These are phyloP conservation scores for Myriosclerotinia duriaeana DNA, from an alignment of 2,329 filamentous ascomycete species.

Conservation along the genomic window DNA sequence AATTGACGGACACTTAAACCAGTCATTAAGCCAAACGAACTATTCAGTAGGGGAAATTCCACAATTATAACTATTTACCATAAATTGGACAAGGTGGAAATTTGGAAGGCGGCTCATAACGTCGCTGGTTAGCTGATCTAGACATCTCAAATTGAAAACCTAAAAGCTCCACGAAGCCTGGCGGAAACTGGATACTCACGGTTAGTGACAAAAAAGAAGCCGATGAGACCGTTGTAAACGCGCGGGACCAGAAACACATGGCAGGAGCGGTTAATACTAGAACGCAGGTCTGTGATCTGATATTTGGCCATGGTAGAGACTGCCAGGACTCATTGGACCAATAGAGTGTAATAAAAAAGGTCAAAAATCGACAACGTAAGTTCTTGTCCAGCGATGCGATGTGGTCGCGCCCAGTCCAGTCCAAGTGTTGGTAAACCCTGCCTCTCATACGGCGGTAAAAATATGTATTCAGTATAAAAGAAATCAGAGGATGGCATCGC, in stretches of 20 bases:
- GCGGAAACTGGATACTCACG: not conserved
- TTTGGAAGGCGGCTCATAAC: not conserved
- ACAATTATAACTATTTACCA: no score
- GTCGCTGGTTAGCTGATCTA: not conserved
- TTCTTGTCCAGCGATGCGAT: not conserved
- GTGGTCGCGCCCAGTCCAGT: not conserved
- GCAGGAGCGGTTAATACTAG: not conserved
- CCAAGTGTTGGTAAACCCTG: constrained; percentile 5
- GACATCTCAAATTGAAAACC: not conserved
- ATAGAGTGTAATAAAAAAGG: not conserved
- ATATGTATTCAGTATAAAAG: constrained; percentile 6
- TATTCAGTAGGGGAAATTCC: no score
- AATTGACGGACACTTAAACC: no score
- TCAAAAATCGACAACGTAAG: not conserved
- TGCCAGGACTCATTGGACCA: no score
- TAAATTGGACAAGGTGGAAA: no score
- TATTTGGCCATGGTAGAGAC: not conserved
- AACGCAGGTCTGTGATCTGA: not conserved
- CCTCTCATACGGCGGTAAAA: not conserved
- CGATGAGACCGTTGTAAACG: not conserved
- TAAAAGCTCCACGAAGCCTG: not conserved
- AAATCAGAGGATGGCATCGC: not conserved
- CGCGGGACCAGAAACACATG: not conserved
- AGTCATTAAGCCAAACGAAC: no score
- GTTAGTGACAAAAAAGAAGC: not conserved